phyloP scores from a whole-genome alignment of 1,284 basidiomycete species.

The Moesziomyces parantarcticus region DNA sequence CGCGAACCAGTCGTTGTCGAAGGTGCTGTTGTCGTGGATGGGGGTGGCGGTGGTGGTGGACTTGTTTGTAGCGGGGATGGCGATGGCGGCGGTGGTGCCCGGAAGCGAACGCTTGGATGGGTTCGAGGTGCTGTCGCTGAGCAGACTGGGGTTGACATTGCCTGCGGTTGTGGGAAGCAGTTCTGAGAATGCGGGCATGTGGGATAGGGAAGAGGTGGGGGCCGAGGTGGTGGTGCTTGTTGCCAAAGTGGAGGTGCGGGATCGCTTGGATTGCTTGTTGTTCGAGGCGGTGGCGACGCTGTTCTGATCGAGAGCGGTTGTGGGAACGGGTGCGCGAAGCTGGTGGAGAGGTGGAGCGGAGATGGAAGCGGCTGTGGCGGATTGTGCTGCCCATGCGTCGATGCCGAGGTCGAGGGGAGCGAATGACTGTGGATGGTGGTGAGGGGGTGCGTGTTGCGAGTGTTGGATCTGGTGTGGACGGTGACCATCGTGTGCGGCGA shows the following conservation, averaged over 20 bases:
- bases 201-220: constrained; percentile 22
- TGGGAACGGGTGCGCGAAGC: constrained; percentile 1
- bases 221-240: constrained; percentile 7
- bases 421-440: constrained; percentile 31
- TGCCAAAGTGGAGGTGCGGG: background rate
- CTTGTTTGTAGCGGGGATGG: constrained; percentile 21
- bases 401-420: constrained; percentile 42
- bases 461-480: constrained; percentile 26
- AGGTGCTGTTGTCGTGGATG: constrained; percentile 37
- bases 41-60: constrained; percentile 32
- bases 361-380: constrained; percentile 10
- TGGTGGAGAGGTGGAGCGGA: constrained; percentile 18
- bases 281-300: background rate
- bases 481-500: constrained; percentile 30
- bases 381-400: constrained; percentile 33
- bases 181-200: constrained; percentile 24
- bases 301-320: background rate
- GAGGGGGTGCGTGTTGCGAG: constrained; percentile 18
- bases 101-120: constrained; percentile 7
- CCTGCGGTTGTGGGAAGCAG: constrained; percentile 25
- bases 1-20: constrained; percentile 51
- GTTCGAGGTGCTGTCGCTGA: constrained; percentile 20
- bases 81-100: constrained; percentile 15
- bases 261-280: constrained; percentile 21
- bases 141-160: constrained; percentile 42